These are phyloP conservation scores for Xylaria sp. DNA, from an alignment of 2,329 filamentous ascomycete species.

Conservation along the genomic window DNA sequence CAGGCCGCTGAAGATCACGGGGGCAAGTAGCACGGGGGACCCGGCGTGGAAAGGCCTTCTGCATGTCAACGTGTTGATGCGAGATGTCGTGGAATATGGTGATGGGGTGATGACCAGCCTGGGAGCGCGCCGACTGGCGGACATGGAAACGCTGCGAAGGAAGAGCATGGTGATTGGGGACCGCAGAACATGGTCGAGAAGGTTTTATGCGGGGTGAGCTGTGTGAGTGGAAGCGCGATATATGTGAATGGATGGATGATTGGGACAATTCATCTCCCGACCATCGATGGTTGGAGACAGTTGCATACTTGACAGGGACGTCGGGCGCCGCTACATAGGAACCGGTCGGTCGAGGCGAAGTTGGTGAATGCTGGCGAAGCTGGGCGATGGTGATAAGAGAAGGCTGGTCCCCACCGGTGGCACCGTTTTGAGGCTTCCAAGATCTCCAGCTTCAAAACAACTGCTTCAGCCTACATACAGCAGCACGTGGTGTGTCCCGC, in stretches of 20 bases:
- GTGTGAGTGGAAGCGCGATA: conserved; percentile 16
- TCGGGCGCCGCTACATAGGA: not conserved
- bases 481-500: no score
- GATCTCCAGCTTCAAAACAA: no score
- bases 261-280: conserved; percentile 20
- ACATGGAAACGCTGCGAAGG: conserved; percentile 15
- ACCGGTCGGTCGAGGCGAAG: no score
- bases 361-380: conserved; percentile 1
- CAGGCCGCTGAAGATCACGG: conserved; percentile 67
- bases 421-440: no score
- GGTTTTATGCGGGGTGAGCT: conserved; percentile 21
- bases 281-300: conserved; percentile 11
- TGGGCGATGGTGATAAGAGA: conserved; percentile 9
- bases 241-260: conserved; percentile 22
- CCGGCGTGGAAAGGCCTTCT: conserved; percentile 41
- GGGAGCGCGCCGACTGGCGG: conserved; percentile 17
- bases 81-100: conserved; percentile 23
- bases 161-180: conserved; percentile 27
- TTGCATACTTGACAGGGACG: not conserved
- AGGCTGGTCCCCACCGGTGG: conserved; percentile 4
- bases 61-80: conserved; percentile 26
- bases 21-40: conserved; percentile 59
- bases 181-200: conserved; percentile 22
- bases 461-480: no score
- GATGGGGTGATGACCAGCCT: conserved; percentile 20